Evolutionary conservation across 2,329 filamentous ascomycete genomes (phyloP), one percentile per base, ranked within the genome.

Genomic region (Byssochlamys sp.): DNA sequence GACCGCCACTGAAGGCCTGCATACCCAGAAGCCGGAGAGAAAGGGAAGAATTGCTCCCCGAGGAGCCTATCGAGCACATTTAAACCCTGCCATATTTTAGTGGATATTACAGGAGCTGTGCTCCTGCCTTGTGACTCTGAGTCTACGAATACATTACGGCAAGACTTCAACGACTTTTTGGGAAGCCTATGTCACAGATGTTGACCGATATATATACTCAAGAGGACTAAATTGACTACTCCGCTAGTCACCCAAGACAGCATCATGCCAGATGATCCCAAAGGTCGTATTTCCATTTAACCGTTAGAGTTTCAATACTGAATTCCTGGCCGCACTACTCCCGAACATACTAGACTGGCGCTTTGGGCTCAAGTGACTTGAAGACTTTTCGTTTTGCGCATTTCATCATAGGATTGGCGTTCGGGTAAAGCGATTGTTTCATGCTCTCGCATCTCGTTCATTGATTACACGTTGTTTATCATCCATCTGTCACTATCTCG

Each of bases 61-160:
- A 95, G 71, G 89, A 91, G 59, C 90, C 89, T 0, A 88, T 95
- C 60, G 90, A 95, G 75, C 89, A 94, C 70, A 67, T 73, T 11
- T 77, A 68, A 65, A 51, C 29, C 31, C 4, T 51, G 19, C 10
- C 45, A 11, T 12, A 28, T 45, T 33, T 25, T 31, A 35, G 11
- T n/a, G 10, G 12, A 19, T 9, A 12, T 55, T 31, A 25, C 26
- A 50, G 33, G n/a, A 31, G 24, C 25, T 27, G 11, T 29, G 45
- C 28, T 39, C 31, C 14, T 52, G 7, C 11, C 52, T 24, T 54
- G 45, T 24, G 10, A 14, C 52, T 19, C 19, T 4, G n/a, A 4
- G 6, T 5, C 11, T 14, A 7, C 35, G 26, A 12, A 52, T 45
- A 19, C 12, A 6, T 6, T 19, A n/a, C 39, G 3, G 19, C 5